These are phyloP conservation scores for Rhizoclosmatium sp. DNA, from an alignment of 192 early-diverging fungal genomes.

Conservation along the genomic window DNA sequence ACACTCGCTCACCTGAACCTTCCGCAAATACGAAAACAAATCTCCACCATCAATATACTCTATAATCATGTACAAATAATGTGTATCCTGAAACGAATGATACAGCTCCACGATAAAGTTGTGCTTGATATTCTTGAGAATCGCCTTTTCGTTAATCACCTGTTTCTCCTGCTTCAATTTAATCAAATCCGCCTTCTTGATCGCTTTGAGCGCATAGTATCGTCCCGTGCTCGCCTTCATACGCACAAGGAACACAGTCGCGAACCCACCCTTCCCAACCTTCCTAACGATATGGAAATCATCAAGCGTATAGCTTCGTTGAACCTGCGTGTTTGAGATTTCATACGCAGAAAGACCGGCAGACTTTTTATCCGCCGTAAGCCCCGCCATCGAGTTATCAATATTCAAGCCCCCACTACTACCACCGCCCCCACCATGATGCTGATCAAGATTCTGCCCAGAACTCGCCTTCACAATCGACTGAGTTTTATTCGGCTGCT, in stretches of 20 bases:
- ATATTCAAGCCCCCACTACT: no score
- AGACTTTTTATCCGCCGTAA: slow-evolving; percentile 24
- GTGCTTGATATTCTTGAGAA: slow-evolving; percentile 56
- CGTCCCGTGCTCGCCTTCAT: slow-evolving; percentile 55
- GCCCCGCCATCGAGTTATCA: no score
- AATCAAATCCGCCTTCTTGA: slow-evolving; percentile 64
- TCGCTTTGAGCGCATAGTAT: slow-evolving; percentile 66
- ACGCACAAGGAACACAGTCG: slow-evolving; percentile 59
- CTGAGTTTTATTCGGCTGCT: slow-evolving; percentile 20
- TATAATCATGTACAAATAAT: slow-evolving; percentile 63
- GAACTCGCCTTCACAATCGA: slow-evolving; percentile 3
- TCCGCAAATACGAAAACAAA: slow-evolving; percentile 56
- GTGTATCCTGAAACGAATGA: slow-evolving; percentile 60
- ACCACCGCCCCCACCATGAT: not conserved
- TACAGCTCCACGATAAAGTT: slow-evolving; percentile 64
- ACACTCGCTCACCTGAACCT: slow-evolving; percentile 45
- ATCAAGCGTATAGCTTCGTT: slow-evolving; percentile 50
- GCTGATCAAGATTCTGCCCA: not conserved
- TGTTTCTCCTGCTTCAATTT: slow-evolving; percentile 63
- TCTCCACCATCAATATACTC: slow-evolving; percentile 69
- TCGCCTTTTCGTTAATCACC: slow-evolving; percentile 66
- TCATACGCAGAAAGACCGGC: slow-evolving; percentile 60
- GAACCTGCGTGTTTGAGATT: slow-evolving; percentile 41
- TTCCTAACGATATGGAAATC: slow-evolving; percentile 58
- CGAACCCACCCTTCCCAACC: slow-evolving; percentile 66